A percentile compares a stretch with the other conserved stretches of the same genome.
phyloP scores from a whole-genome alignment of 441 rosid species.

The Bocquillonia castaneifolia region DNA sequence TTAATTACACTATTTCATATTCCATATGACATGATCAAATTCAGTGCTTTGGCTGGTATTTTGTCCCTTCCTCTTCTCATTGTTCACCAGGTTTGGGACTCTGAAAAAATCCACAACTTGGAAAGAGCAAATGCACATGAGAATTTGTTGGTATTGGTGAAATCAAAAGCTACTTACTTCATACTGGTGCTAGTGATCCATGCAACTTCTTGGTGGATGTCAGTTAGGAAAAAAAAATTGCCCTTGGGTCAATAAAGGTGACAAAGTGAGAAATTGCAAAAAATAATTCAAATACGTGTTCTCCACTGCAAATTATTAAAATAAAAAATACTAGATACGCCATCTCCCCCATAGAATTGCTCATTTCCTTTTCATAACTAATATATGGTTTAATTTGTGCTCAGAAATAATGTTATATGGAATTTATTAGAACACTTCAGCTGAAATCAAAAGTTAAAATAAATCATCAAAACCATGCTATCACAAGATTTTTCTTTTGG shows the following conservation, averaged over 20 bases:
- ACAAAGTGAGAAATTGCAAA: neutral
- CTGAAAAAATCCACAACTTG: neutral
- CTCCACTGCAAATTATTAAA: neutral
- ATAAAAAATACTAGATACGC: neutral
- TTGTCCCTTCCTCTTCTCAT: neutral
- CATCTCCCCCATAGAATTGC: neutral
- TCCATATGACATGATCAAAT: neutral
- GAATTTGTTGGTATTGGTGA: neutral
- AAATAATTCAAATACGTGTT: neutral
- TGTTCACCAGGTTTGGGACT: neutral
- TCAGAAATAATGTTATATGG: neutral
- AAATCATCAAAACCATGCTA: conserved; percentile 6
- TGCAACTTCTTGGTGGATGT: neutral
- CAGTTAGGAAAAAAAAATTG: neutral
- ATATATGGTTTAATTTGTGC: neutral
- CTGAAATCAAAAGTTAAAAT: neutral
- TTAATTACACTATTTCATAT: neutral
- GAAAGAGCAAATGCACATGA: neutral
- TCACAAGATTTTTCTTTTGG: neutral
- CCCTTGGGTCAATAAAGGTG: neutral
- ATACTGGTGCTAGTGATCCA: neutral
- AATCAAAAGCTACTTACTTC: neutral
- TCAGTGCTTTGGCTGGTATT: neutral
- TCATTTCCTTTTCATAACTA: neutral
- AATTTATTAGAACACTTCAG: conserved; percentile 2